These are phyloP conservation scores for Candida jianshihensis DNA, from an alignment of 805 yeast species.

Conservation along the genomic window DNA sequence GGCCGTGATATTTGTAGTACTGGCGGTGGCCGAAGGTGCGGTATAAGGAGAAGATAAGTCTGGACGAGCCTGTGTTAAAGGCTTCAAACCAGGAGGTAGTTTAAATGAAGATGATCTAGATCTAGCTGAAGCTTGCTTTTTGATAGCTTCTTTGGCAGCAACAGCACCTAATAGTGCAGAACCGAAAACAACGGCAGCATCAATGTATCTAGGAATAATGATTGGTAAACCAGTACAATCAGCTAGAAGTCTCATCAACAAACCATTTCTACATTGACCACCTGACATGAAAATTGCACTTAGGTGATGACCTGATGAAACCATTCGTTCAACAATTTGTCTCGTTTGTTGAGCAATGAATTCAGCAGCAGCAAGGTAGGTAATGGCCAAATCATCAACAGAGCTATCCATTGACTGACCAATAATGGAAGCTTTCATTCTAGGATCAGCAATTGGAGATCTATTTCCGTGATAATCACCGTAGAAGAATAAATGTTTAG, in stretches of 20 bases:
- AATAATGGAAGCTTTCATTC: slow-evolving; percentile 85
- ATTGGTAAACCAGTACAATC: slow-evolving; percentile 91
- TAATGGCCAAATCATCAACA: slow-evolving; percentile 75
- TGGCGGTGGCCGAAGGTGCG: slow-evolving; percentile 74
- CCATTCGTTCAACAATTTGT: slow-evolving; percentile 86
- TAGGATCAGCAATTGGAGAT: slow-evolving; percentile 94
- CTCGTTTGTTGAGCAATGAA: slow-evolving; percentile 96
- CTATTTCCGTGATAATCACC: slow-evolving; percentile 97
- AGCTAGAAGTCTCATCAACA: slow-evolving; percentile 83
- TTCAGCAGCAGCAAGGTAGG: slow-evolving; percentile 91
- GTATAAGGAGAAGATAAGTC: slow-evolving; percentile 62
- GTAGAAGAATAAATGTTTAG: slow-evolving; percentile 81
- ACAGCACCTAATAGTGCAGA: slow-evolving; percentile 92
- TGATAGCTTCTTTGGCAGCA: slow-evolving; percentile 65
- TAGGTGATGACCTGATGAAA: slow-evolving; percentile 69
- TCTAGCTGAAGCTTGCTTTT: slow-evolving; percentile 7
- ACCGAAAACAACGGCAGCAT: slow-evolving; percentile 96
- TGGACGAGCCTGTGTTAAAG: slow-evolving; percentile 12
- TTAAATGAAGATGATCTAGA: slow-evolving; percentile 21
- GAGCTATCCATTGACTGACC: slow-evolving; percentile 92
- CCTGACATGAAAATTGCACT: slow-evolving; percentile 84
- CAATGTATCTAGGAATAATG: slow-evolving; percentile 89
- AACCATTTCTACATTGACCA: slow-evolving; percentile 91
- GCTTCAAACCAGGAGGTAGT: slow-evolving; percentile 21
- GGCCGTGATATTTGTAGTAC: slow-evolving; percentile 42